Percentiles rank a stretch among this genome's conserved stretches.
phyloP scores from a whole-genome alignment of 2,329 filamentous ascomycete species.

The Trichoderma afroharzianum region DNA sequence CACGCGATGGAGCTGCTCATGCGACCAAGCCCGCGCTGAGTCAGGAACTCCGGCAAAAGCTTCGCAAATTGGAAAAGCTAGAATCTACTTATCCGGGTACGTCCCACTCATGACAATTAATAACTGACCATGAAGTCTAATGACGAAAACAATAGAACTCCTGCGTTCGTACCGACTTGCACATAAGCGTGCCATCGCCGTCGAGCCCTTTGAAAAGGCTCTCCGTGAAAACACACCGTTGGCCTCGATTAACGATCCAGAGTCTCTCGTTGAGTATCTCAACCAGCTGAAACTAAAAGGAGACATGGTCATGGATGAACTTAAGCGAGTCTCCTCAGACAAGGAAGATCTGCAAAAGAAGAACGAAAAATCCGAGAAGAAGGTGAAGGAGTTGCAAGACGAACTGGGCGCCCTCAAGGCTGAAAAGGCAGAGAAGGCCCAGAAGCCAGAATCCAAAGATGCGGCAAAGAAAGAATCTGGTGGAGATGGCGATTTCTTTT shows the following conservation, averaged over 20 bases:
- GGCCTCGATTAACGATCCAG: slow-evolving; percentile 81
- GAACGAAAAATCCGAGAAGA: slow-evolving; percentile 63
- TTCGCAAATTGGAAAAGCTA: slow-evolving; percentile 85
- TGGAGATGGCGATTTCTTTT: slow-evolving; percentile 69
- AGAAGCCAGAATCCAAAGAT: not conserved
- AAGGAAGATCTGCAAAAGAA: slow-evolving; percentile 77
- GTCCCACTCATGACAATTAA: slow-evolving; percentile 16
- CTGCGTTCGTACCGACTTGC: slow-evolving; percentile 89
- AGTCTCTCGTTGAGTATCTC: slow-evolving; percentile 82
- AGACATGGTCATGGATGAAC: slow-evolving; percentile 90
- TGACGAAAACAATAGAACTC: slow-evolving; percentile 56
- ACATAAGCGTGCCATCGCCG: slow-evolving; percentile 78
- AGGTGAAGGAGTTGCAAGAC: slow-evolving; percentile 57
- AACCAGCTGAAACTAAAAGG: slow-evolving; percentile 80
- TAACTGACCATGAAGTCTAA: not conserved
- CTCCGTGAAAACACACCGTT: slow-evolving; percentile 90
- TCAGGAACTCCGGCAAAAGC: slow-evolving; percentile 67
- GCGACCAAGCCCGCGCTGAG: slow-evolving; percentile 53
- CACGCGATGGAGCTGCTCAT: slow-evolving; percentile 1
- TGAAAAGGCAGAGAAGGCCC: slow-evolving; percentile 28
- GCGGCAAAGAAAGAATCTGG: slow-evolving; percentile 29
- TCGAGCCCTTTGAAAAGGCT: slow-evolving; percentile 89
- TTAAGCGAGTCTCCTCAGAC: slow-evolving; percentile 81
- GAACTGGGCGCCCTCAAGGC: slow-evolving; percentile 54
- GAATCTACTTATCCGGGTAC: slow-evolving; percentile 82